Evolutionary conservation across 495 filamentous ascomycete species (phyloP).

Genomic region (Trichoderma orchidacearum): DNA sequence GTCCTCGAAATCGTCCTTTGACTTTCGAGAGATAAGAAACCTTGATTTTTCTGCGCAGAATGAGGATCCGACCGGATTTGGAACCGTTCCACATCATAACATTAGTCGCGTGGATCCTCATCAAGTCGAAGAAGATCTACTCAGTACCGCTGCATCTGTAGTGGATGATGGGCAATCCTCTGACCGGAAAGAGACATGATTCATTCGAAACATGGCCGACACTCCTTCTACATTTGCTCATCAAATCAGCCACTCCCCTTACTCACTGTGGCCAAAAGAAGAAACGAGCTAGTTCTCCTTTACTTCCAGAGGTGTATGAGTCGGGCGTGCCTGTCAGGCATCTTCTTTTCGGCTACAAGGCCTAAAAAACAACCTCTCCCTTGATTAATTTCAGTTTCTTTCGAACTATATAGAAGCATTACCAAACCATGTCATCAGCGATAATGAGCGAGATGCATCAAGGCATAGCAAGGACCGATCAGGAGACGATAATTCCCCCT

Average conservation of each 20-base stretch:
- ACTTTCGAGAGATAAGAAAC: conserved; percentile 28
- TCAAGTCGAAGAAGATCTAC: conserved; percentile 18
- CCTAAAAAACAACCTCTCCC: too few species aligned
- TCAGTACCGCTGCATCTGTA: conserved; percentile 38
- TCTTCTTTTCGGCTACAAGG: too few species aligned
- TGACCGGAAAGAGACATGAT: neutral
- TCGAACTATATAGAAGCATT: conserved; percentile 5
- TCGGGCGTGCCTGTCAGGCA: too few species aligned
- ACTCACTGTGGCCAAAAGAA: too few species aligned
- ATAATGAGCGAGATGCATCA: conserved; percentile 7
- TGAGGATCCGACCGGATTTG: conserved; percentile 39
- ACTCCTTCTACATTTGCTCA: too few species aligned
- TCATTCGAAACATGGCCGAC: neutral
- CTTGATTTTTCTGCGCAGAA: conserved; percentile 13
- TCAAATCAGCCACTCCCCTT: too few species aligned
- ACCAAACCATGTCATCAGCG: neutral
- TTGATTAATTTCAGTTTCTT: neutral
- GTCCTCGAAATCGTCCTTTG: conserved; percentile 32
- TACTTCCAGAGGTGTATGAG: too few species aligned
- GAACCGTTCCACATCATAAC: conserved; percentile 61
- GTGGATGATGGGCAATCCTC: conserved; percentile 16
- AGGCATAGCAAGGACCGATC: conserved; percentile 12
- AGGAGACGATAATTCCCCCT: neutral
- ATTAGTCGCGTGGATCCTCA: conserved; percentile 40
- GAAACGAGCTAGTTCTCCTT: too few species aligned